Base-by-base conservation (phyloP, 1,284 basidiomycete species). In the Ganoderma leucocontextum region DNA sequence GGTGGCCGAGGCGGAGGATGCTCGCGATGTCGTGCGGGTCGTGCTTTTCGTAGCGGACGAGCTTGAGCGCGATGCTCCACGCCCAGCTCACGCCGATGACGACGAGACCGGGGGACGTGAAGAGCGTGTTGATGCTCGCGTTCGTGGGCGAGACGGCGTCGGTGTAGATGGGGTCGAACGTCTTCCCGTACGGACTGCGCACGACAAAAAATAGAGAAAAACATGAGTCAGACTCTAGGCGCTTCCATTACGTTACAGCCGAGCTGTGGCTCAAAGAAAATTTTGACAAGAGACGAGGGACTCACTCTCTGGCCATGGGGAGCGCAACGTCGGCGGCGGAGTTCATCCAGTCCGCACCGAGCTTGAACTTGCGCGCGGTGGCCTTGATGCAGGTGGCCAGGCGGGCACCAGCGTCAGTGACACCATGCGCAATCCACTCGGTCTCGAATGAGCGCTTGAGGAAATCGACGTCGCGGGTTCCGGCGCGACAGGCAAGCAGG, bases 281-380 rank as follows among this genome's bases (percentile, higher is more conserved):
- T 69, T 60, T 42, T 22, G 49, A 59, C 57, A 65, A 59, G 62
- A 22, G 44, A 19, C 22, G 47, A 49, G 22, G 61, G 65, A 63
- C 89, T 79, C 75, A 91, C 89, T 89, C 86, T 69, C 76, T 77
- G 17, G 86, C 84, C 83, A 87, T 84, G 15, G 90, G 90, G 57
- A 91, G 80, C 1, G 89, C 88, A 12, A 89, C 82, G 74, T 92
- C 90, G 0, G 90, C 87, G 72, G 89, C 87, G 3, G 86, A 84
- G 68, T 91, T 91, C 89, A 91, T 90, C 90, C 90, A 92, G 76
- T 91, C 90, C 44, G 82, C 80, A 0, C 90, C 90, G 7, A 91
- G 76, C 8, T 72, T 72, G 72, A 86, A 90, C 7, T 75, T 71
- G 15, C 62, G 69, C 0, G 90, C 89, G 2, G 89, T 91, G 38